phyloP scores from a whole-genome alignment of 1,284 basidiomycete genomes.

The Ustilago cynodontis region DNA sequence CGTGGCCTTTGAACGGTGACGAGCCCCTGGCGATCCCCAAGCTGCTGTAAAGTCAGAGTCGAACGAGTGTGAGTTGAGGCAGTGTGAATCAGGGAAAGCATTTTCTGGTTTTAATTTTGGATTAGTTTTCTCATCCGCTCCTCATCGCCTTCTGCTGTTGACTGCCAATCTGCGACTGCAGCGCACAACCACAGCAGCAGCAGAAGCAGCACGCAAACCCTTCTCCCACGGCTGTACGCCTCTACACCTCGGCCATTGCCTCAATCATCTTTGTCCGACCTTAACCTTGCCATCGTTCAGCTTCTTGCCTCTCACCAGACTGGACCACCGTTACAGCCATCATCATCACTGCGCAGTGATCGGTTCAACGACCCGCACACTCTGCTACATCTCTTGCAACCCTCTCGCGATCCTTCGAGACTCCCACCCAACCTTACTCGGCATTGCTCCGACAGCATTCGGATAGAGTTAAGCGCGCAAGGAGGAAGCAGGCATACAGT shows the following conservation, averaged over 20 bases:
- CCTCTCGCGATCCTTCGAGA: background rate
- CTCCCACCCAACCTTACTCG: background rate
- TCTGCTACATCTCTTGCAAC: background rate
- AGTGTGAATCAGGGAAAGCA: background rate
- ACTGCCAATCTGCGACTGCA: background rate
- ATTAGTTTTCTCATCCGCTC: background rate
- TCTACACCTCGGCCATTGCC: constrained; percentile 6
- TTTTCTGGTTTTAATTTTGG: constrained; percentile 10
- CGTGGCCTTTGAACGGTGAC: background rate
- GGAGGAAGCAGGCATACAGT: background rate
- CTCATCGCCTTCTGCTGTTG: background rate
- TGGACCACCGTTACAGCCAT: background rate
- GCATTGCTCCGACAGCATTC: constrained; percentile 1
- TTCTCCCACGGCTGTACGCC: background rate
- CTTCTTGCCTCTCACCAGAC: background rate
- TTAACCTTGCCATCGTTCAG: background rate
- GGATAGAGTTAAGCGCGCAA: background rate
- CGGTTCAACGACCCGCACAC: background rate
- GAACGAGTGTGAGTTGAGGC: background rate
- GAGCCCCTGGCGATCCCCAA: constrained; percentile 9
- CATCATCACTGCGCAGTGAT: background rate
- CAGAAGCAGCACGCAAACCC: background rate
- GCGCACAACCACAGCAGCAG: too few relatives aligned
- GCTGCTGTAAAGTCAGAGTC: background rate
- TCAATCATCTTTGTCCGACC: constrained; percentile 7